Evolutionary conservation across 306 rosid genomes (phyloP), one percentile per base, ranked within the genome.

Genomic region (Dryas drummondii): DNA sequence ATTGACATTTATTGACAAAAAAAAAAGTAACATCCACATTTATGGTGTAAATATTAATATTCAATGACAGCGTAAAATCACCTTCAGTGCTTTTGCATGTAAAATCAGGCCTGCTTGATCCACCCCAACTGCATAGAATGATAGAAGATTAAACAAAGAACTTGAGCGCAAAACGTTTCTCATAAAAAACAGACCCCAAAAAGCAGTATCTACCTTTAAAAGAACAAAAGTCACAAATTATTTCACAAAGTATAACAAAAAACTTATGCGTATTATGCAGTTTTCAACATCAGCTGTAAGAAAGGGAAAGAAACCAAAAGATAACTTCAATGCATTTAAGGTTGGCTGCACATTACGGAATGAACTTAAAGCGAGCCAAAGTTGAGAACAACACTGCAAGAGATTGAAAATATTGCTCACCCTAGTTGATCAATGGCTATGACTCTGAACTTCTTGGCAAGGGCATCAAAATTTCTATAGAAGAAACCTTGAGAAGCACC

Each of bases 41-140:
- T n/a, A 17, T 15, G 1, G 15, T 14, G 12, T 37, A 12, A 5
- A 17, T 14, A 63, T 59, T 49, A 55, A 61, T 1, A 58, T 44
- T 57, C 42, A 71, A 55, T 5, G 56, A 60, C 65, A 49, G 42
- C 27, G 49, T 11, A n/a, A 53, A 75, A 53, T 51, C 69, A 93
- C 99, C 99, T 89, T 96, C 98, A 15, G 99, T 96, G 84, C 96
- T 92, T 90, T 79, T 85, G 87, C 99, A 96, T 13, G 91, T 87
- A 81, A 96, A 96, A 76, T 96, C 99, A 22, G 99, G 99, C 89
- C 99, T 90, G 85, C 99, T 96, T 78, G 99, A 96, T 77, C 97
- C 99, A 71, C 99, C 99, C 99, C 99, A 96, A 82, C 99, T 96
- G 88, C 67, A 82, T 74, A 81, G n/a, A n/a, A n/a, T n/a, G n/a